Percentiles rank a stretch among this genome's conserved stretches.
Conservation (phyloP, 1,284 basidiomycete genomes). For the Pholiota adiposa region DNA sequence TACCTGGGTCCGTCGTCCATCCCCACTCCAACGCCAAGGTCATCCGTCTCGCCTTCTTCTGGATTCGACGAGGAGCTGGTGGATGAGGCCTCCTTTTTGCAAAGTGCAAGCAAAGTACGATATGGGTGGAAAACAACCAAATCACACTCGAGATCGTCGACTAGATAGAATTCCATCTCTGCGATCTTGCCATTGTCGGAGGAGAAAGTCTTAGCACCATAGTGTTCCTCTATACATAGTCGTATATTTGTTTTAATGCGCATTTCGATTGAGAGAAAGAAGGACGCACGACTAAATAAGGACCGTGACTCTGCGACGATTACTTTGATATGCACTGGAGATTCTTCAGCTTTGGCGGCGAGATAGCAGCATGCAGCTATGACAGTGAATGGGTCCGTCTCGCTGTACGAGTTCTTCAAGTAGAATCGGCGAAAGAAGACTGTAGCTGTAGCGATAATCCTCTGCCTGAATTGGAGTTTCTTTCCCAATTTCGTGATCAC, state of each 20-base stretch:
- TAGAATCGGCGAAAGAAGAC: slow-evolving; percentile 97
- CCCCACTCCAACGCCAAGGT: slow-evolving; percentile 59
- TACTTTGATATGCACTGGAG: slow-evolving; percentile 92
- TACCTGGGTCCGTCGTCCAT: slow-evolving; percentile 66
- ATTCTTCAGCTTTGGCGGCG: slow-evolving; percentile 96
- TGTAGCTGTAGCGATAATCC: slow-evolving; percentile 91
- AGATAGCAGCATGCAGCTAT: slow-evolving; percentile 94
- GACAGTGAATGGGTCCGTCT: slow-evolving; percentile 93
- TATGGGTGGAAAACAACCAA: slow-evolving; percentile 95
- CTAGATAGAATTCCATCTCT: slow-evolving; percentile 98
- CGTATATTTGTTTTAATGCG: background rate
- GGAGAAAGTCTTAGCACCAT: slow-evolving; percentile 77
- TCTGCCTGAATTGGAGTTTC: slow-evolving; percentile 82
- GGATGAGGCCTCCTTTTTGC: slow-evolving; percentile 48
- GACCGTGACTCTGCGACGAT: slow-evolving; percentile 84
- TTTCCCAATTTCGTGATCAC: slow-evolving; percentile 90
- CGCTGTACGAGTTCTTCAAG: slow-evolving; percentile 90
- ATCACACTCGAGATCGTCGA: slow-evolving; percentile 96
- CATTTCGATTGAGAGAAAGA: background rate
- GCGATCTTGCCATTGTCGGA: slow-evolving; percentile 91
- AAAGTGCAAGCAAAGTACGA: slow-evolving; percentile 81
- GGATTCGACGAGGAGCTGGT: slow-evolving; percentile 25
- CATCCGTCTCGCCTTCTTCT: slow-evolving; percentile 63
- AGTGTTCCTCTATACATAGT: slow-evolving; percentile 54
- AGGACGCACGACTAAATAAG: slow-evolving; percentile 74